Evolutionary conservation across 2,329 filamentous ascomycete genomes (phyloP).

Genomic region (Exophiala sp.): DNA sequence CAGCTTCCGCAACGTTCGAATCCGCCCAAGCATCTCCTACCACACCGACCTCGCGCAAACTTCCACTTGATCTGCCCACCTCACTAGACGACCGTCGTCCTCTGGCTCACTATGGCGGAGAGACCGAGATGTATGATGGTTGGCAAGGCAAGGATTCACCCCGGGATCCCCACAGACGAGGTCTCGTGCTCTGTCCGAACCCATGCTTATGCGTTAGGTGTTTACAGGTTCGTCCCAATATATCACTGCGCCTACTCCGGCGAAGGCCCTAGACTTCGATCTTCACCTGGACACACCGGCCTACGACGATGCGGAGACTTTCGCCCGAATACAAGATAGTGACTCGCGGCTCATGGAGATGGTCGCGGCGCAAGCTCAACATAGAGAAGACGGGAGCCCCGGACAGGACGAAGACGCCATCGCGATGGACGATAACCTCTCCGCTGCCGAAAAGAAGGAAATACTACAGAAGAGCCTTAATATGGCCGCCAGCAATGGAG

Average conservation of each 20-base stretch:
- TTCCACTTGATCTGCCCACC: constrained; percentile 83
- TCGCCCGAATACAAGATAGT: constrained; percentile 64
- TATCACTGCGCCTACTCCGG: constrained; percentile 77
- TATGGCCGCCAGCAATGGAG: constrained; percentile 95
- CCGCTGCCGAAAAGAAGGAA: constrained; percentile 72
- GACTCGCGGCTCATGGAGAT: constrained; percentile 91
- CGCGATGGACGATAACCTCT: constrained; percentile 67
- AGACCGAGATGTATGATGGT: constrained; percentile 97
- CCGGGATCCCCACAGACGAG: background rate
- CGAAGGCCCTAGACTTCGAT: constrained; percentile 81
- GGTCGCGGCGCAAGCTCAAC: constrained; percentile 88
- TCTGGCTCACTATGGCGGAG: constrained; percentile 63
- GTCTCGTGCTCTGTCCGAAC: constrained; percentile 9
- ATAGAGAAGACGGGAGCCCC: constrained; percentile 59
- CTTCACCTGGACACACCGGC: constrained; percentile 75
- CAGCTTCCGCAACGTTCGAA: constrained; percentile 7
- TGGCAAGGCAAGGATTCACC: constrained; percentile 74
- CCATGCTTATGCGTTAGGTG: constrained; percentile 5
- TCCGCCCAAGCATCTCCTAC: constrained; percentile 13
- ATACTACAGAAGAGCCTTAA: constrained; percentile 83
- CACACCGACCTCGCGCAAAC: constrained; percentile 33
- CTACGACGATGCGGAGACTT: constrained; percentile 64
- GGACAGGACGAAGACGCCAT: constrained; percentile 79
- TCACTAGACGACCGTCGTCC: constrained; percentile 83
- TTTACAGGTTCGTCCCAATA: constrained; percentile 86